These are phyloP conservation scores for Rhodotorula mucilaginosa DNA, from an alignment of 1,284 basidiomycete genomes.

Conservation along the genomic window DNA sequence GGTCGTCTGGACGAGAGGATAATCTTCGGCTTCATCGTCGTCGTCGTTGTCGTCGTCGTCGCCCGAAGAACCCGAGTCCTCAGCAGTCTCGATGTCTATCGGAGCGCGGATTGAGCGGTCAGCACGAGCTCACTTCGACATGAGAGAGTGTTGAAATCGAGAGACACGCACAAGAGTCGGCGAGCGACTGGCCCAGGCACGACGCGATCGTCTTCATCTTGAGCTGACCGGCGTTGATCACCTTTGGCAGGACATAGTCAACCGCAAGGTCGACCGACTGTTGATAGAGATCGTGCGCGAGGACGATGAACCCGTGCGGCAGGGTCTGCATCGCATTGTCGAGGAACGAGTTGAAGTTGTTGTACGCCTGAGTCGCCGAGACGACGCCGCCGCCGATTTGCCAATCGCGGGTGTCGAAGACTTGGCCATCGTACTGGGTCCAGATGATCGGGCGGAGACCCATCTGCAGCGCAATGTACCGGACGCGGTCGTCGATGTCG, in stretches of 20 bases:
- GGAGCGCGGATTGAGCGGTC: no score
- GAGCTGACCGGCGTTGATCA: conserved; percentile 59
- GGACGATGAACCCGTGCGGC: conserved; percentile 54
- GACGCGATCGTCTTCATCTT: conserved; percentile 60
- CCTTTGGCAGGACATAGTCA: conserved; percentile 73
- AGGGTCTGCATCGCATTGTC: conserved; percentile 7
- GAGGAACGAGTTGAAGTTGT: conserved; percentile 34
- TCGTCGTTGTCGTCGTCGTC: conserved; percentile 5
- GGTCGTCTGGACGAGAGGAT: conserved; percentile 16
- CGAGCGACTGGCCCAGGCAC: conserved; percentile 62
- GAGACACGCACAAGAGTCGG: conserved; percentile 54
- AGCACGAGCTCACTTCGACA: not conserved
- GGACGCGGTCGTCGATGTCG: conserved; percentile 76
- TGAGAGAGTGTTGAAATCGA: accelerated
- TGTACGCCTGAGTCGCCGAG: conserved; percentile 35
- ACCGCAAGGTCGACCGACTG: conserved; percentile 81
- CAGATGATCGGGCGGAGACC: conserved; percentile 73
- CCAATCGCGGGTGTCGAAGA: conserved; percentile 42
- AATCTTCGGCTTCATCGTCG: not conserved
- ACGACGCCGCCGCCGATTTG: conserved; percentile 59
- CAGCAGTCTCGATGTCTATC: conserved; percentile 35
- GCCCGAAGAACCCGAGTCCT: no score
- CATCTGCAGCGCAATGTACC: conserved; percentile 78
- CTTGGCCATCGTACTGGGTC: conserved; percentile 58
- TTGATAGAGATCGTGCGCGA: conserved; percentile 49